Conservation (phyloP, 768 basidiomycete genomes). For the Auricularia auricula-judae region DNA sequence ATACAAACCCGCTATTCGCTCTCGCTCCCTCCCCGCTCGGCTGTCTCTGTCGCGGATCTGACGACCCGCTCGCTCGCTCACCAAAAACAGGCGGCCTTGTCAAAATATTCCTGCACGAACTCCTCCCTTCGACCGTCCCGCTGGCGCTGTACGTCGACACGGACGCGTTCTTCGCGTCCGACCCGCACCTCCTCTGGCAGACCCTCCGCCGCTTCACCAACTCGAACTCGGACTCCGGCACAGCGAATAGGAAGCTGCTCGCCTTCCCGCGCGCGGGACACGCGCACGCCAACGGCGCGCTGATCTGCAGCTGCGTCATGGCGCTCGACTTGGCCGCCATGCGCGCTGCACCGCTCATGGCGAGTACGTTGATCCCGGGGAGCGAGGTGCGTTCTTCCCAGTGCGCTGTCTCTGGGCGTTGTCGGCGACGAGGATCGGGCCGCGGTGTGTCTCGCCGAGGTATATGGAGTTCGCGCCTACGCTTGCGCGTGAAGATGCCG, state of each 20-base stretch:
- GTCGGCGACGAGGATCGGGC: too few relatives aligned
- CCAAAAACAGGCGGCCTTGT: conserved; percentile 32
- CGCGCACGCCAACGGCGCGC: not conserved
- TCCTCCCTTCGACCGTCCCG: conserved; percentile 30
- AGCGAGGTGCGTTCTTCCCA: not conserved
- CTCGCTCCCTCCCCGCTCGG: too few relatives aligned
- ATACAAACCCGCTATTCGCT: too few relatives aligned
- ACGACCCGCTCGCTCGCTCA: not conserved
- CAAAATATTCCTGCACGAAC: conserved; percentile 44
- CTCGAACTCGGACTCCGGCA: conserved; percentile 7
- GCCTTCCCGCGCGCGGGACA: conserved; percentile 22
- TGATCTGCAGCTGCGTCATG: conserved; percentile 33
- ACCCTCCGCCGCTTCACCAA: conserved; percentile 24
- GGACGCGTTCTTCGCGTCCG: conserved; percentile 38
- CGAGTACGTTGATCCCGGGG: not conserved
- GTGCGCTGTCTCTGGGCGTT: too few relatives aligned
- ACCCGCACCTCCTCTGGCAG: conserved; percentile 34
- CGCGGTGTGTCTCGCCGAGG: too few relatives aligned
- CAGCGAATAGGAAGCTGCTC: conserved; percentile 21
- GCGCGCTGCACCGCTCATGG: conserved; percentile 32
- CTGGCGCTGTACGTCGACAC: conserved; percentile 42
- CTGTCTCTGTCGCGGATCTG: too few relatives aligned
- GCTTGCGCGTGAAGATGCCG: too few relatives aligned
- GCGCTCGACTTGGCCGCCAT: conserved; percentile 37
- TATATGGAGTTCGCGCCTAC: too few relatives aligned